Evolutionary conservation across 2,329 filamentous ascomycete genomes (phyloP).

Genomic region (Claviceps monticola): DNA sequence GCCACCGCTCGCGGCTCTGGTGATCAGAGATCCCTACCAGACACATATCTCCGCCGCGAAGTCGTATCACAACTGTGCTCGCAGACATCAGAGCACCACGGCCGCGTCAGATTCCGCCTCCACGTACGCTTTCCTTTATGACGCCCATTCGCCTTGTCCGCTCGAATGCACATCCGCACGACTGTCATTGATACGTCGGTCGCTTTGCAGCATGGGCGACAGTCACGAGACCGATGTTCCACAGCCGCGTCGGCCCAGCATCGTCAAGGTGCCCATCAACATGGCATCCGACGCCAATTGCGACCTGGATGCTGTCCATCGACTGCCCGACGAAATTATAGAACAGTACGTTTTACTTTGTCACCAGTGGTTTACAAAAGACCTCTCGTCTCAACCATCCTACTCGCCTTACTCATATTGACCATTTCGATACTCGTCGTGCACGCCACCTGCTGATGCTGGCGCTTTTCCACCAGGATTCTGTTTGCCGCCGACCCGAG

Average conservation of each 20-base stretch:
- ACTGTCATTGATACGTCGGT: neutral
- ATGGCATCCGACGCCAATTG: slow-evolving; percentile 10
- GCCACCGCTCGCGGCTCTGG: no score
- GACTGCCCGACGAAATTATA: slow-evolving; percentile 55
- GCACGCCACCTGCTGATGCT: neutral
- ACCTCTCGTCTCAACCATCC: neutral
- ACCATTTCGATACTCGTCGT: neutral
- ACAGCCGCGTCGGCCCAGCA: slow-evolving; percentile 19
- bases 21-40: no score
- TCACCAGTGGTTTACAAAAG: neutral
- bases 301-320: slow-evolving; percentile 30
- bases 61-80: no score
- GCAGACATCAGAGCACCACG: neutral
- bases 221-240: slow-evolving; percentile 15
- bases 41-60: no score
- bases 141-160: neutral
- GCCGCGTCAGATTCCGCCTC: neutral
- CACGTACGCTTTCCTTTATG: neutral
- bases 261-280: slow-evolving; percentile 19
- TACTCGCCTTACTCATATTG: no score
- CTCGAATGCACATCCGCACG: neutral
- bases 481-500: slow-evolving; percentile 45
- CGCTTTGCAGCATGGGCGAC: slow-evolving; percentile 11
- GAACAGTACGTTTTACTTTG: slow-evolving; percentile 40
- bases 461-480: slow-evolving; percentile 33